These are phyloP conservation scores for Alternaria postmessia DNA, from an alignment of 2,329 filamentous ascomycete species.

Conservation along the genomic window DNA sequence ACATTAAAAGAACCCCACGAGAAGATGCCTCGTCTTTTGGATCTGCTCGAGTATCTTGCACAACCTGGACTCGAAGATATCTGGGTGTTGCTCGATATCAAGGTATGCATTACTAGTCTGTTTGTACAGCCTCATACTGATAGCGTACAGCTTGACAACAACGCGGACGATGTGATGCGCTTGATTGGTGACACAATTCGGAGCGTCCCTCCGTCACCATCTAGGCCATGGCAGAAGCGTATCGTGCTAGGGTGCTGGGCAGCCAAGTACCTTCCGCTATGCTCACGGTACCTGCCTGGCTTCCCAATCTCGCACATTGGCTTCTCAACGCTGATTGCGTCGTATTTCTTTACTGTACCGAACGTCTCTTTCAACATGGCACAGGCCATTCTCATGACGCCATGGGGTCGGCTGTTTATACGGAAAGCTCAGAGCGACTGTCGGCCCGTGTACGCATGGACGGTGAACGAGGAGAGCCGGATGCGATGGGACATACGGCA, in stretches of 20 bases:
- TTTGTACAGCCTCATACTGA: conserved; percentile 10
- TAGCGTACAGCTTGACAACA: conserved; percentile 68
- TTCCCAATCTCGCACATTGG: conserved; percentile 74
- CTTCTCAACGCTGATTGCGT: conserved; percentile 71
- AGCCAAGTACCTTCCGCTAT: conserved; percentile 73
- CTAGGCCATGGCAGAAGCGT: conserved; percentile 72
- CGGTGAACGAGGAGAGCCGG: conserved; percentile 77
- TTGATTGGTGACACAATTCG: conserved; percentile 70
- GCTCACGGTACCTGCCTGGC: conserved; percentile 67
- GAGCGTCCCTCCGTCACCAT: conserved; percentile 56
- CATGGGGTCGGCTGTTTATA: conserved; percentile 72
- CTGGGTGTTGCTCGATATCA: conserved; percentile 90
- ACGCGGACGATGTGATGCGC: conserved; percentile 73
- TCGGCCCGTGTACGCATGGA: conserved; percentile 80
- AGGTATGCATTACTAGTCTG: conserved; percentile 62
- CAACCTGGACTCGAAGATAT: conserved; percentile 70
- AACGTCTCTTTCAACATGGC: conserved; percentile 81
- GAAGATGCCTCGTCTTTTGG: conserved; percentile 75
- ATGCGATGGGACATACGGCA: conserved; percentile 83
- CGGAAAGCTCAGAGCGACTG: conserved; percentile 63
- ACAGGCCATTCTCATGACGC: conserved; percentile 72
- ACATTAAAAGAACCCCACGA: conserved; percentile 74
- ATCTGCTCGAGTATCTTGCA: conserved; percentile 76
- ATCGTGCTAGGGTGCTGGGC: conserved; percentile 86
- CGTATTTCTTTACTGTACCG: conserved; percentile 72